These are phyloP conservation scores for Raphanus hybrid DNA, from an alignment of 441 rosid species.

Conservation along the genomic window DNA sequence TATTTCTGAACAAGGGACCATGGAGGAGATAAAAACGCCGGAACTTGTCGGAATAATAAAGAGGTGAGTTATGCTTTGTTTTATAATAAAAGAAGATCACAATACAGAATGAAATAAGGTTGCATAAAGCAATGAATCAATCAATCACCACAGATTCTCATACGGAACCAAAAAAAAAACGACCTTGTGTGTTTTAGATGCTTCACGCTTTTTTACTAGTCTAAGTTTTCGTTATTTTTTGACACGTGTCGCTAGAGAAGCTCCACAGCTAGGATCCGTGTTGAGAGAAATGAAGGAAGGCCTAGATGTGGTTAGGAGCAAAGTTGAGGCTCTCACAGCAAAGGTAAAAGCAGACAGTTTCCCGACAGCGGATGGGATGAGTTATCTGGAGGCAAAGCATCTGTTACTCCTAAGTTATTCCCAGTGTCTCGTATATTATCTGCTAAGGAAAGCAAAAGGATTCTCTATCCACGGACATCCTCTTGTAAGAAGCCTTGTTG, in stretches of 20 bases:
- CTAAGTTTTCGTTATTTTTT: background rate
- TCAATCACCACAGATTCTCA: background rate
- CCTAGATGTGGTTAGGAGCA: conserved; percentile 66
- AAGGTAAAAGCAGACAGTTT: conserved; percentile 77
- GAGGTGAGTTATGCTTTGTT: conserved; percentile 33
- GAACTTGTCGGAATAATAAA: conserved; percentile 26
- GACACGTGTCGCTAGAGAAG: conserved; percentile 52
- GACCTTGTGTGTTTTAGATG: background rate
- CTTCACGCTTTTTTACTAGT: background rate
- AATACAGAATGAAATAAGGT: background rate
- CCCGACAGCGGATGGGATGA: conserved; percentile 71
- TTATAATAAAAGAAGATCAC: background rate
- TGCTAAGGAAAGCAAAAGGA: conserved; percentile 84
- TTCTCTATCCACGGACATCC: conserved; percentile 79
- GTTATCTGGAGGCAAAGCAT: conserved; percentile 89
- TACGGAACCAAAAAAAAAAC: background rate
- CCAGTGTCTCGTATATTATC: conserved; percentile 77
- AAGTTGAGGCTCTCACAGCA: conserved; percentile 74
- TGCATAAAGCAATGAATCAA: background rate
- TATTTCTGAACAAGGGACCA: conserved; percentile 5
- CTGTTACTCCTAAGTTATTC: conserved; percentile 81
- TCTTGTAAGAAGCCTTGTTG: conserved; percentile 79
- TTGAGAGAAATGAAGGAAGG: conserved; percentile 84
- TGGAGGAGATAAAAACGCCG: conserved; percentile 31
- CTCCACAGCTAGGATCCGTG: conserved; percentile 61